phyloP scores from a whole-genome alignment of 192 early-diverging fungal genomes.

The Entomortierella lignicola region DNA sequence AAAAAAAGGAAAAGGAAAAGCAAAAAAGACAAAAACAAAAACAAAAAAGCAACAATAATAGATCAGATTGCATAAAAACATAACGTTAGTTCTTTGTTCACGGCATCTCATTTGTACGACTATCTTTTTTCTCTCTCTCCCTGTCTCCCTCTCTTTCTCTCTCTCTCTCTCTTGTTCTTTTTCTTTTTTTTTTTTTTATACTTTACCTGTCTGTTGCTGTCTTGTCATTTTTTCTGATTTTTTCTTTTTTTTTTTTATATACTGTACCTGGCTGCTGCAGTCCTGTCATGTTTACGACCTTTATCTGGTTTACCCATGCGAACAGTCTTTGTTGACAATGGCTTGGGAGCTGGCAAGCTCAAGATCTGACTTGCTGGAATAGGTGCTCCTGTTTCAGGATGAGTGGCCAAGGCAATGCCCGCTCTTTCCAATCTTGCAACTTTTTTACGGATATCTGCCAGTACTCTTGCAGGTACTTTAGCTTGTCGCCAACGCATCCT shows the following conservation, averaged over 20 bases:
- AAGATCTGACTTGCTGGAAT: conserved; percentile 33
- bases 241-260: neutral
- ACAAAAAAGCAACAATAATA: neutral
- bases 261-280: conserved; percentile 44
- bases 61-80: neutral
- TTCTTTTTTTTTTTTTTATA: neutral
- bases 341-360: conserved; percentile 40
- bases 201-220: neutral
- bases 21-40: neutral
- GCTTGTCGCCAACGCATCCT: conserved; percentile 51
- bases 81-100: neutral
- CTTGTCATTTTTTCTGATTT: neutral
- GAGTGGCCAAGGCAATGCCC: conserved; percentile 41
- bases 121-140: neutral
- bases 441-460: conserved; percentile 50
- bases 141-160: neutral
- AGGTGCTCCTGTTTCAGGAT: conserved; percentile 47
- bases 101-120: neutral
- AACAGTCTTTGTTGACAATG: conserved; percentile 43
- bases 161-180: too few relatives aligned
- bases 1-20: neutral
- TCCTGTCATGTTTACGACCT: conserved; percentile 56
- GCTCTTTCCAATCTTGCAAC: conserved; percentile 38
- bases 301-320: conserved; percentile 54
- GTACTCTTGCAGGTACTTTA: conserved; percentile 45